Percentiles rank a stretch among this genome's conserved stretches.
These are phyloP conservation scores for Lecanicillium sp. DNA, from an alignment of 2,329 filamentous ascomycete genomes.

Conservation along the genomic window DNA sequence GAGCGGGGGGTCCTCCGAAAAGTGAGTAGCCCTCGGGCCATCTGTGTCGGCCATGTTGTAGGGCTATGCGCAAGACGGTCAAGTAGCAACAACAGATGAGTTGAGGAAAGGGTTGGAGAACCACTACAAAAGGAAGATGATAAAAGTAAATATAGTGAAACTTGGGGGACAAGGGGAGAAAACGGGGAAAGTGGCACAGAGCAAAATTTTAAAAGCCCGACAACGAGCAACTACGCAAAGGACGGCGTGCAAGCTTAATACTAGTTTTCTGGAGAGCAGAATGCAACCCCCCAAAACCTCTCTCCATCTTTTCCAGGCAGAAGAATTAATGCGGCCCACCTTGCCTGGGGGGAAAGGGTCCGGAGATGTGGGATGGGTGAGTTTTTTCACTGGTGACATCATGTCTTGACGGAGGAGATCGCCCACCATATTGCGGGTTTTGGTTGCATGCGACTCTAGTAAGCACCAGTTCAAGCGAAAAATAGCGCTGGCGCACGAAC, in stretches of 20 bases:
- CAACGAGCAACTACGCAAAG: background rate
- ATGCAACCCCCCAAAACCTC: too few relatives aligned
- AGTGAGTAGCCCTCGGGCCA: constrained; percentile 15
- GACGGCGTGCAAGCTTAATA: background rate
- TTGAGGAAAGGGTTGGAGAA: background rate
- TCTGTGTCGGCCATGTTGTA: constrained; percentile 4
- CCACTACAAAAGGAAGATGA: background rate
- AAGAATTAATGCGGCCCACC: too few relatives aligned
- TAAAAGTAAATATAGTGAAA: background rate
- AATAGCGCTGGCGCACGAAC: too few relatives aligned
- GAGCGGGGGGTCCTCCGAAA: constrained; percentile 28
- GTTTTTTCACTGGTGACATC: background rate
- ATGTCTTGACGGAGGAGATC: background rate
- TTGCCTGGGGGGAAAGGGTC: background rate
- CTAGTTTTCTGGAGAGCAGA: background rate
- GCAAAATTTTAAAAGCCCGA: background rate
- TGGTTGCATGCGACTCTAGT: background rate
- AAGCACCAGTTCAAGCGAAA: background rate
- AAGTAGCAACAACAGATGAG: background rate
- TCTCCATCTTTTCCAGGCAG: too few relatives aligned
- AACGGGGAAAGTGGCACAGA: background rate
- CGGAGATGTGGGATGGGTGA: background rate
- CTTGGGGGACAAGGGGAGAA: background rate
- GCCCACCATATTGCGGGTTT: background rate
- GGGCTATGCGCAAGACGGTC: background rate